Conservation (phyloP, 768 basidiomycete species). For the Amanita muscaria region DNA sequence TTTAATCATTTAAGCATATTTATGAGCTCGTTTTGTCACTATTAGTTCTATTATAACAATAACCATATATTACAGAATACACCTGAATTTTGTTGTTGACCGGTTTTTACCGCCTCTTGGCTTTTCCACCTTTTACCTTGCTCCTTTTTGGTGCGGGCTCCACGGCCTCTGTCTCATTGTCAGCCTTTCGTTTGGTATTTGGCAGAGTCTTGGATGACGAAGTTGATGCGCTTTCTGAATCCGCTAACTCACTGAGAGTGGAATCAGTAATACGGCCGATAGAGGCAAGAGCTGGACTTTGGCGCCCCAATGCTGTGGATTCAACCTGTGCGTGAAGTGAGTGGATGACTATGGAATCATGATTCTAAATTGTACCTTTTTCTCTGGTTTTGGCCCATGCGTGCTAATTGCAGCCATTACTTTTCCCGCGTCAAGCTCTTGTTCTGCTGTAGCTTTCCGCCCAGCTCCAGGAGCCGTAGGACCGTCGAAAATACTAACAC, state of each 20-base stretch:
- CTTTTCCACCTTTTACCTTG: constrained; percentile 31
- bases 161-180: constrained; percentile 45
- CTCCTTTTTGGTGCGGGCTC: constrained; percentile 28
- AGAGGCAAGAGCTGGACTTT: constrained; percentile 40
- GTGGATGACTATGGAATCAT: constrained; percentile 35
- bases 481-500: constrained; percentile 29
- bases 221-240: constrained; percentile 31
- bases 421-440: not conserved
- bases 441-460: not conserved
- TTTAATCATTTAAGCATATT: not conserved
- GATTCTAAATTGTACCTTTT: constrained; percentile 19
- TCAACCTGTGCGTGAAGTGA: constrained; percentile 36
- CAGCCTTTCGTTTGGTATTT: constrained; percentile 44
- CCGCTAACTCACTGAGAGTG: constrained; percentile 33
- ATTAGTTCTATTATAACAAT: no score
- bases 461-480: not conserved
- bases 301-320: constrained; percentile 41
- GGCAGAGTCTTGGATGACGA: constrained; percentile 16
- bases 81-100: no score
- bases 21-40: no score
- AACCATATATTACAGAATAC: no score
- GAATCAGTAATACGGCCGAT: constrained; percentile 34
- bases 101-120: constrained; percentile 37
- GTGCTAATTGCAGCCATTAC: not conserved
- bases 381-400: constrained; percentile 12